Evolutionary conservation across 306 rosid genomes (phyloP).

Genomic region (Arachis hypogaea): DNA sequence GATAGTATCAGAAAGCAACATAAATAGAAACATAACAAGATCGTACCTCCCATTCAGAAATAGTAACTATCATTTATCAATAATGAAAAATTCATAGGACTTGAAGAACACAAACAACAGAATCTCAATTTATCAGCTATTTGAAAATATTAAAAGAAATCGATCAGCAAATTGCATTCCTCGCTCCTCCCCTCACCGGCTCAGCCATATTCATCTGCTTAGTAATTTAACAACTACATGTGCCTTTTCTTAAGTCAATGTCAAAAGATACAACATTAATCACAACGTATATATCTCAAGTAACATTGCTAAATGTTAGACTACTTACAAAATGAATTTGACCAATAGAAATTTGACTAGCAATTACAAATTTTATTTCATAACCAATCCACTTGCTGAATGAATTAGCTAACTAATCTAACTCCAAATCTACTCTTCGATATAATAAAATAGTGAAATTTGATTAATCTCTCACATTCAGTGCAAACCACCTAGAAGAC

Average conservation of each 20-base stretch:
- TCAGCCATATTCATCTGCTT: constrained; percentile 6
- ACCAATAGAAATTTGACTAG: constrained; percentile 11
- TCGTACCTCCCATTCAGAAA: no score
- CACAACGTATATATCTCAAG: constrained; percentile 26
- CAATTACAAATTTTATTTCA: neutral
- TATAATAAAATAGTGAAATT: constrained; percentile 11
- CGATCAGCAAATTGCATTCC: neutral
- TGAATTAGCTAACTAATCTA: constrained; percentile 24
- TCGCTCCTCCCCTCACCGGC: constrained; percentile 15
- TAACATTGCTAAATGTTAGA: neutral
- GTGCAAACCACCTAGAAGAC: constrained; percentile 26
- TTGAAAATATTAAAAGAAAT: constrained; percentile 16
- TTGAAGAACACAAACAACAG: constrained; percentile 18
- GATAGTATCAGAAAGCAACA: no score
- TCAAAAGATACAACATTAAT: constrained; percentile 10
- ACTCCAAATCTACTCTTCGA: constrained; percentile 6
- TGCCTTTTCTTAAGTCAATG: constrained; percentile 11
- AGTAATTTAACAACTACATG: constrained; percentile 19
- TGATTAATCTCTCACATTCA: constrained; percentile 30
- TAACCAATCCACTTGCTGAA: neutral
- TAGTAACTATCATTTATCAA: neutral
- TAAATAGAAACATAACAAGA: no score
- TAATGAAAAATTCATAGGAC: constrained; percentile 10
- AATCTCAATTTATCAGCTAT: constrained; percentile 5
- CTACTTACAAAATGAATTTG: constrained; percentile 12